phyloP scores from a whole-genome alignment of 352 stramenopile species.

The Globisporangium orthogonon region DNA sequence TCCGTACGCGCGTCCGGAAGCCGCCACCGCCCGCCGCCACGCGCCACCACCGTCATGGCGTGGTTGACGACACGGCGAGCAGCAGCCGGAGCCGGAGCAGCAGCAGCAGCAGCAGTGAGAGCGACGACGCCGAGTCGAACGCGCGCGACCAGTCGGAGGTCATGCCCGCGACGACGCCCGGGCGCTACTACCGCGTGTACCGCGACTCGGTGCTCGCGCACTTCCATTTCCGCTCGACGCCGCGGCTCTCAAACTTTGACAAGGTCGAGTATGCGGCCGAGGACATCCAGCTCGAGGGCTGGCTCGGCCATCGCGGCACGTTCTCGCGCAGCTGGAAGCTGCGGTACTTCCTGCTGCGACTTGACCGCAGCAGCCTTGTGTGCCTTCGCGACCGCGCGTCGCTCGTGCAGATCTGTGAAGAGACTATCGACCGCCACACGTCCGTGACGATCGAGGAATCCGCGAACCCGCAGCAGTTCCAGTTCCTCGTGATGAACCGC shows the following conservation, averaged over 20 bases:
- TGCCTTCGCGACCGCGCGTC: constrained; percentile 69
- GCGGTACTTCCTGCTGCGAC: constrained; percentile 70
- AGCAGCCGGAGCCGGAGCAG: constrained; percentile 1
- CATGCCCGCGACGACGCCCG: neutral
- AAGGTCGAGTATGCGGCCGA: constrained; percentile 63
- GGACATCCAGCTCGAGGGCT: constrained; percentile 69
- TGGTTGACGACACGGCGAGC: neutral
- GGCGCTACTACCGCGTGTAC: constrained; percentile 65
- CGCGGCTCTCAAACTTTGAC: constrained; percentile 34
- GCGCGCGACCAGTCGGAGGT: neutral
- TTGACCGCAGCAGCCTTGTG: constrained; percentile 65
- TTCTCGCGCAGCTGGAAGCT: constrained; percentile 83
- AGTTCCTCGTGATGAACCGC: constrained; percentile 77
- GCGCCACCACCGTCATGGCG: neutral
- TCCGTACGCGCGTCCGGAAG: constrained; percentile 68
- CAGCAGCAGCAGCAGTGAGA: constrained; percentile 5
- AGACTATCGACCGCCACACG: constrained; percentile 71
- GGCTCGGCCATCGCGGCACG: constrained; percentile 57
- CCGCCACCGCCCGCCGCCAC: constrained; percentile 14
- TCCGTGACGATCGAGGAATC: constrained; percentile 59
- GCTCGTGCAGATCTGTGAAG: constrained; percentile 63
- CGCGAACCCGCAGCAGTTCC: constrained; percentile 61
- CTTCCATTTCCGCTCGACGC: constrained; percentile 42
- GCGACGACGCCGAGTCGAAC: neutral
- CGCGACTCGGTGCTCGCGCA: constrained; percentile 60